Percentiles rank a stretch among this genome's conserved stretches.
These are phyloP conservation scores for Cladophialophora immunda DNA, from an alignment of 2,329 filamentous ascomycete species.

Conservation along the genomic window DNA sequence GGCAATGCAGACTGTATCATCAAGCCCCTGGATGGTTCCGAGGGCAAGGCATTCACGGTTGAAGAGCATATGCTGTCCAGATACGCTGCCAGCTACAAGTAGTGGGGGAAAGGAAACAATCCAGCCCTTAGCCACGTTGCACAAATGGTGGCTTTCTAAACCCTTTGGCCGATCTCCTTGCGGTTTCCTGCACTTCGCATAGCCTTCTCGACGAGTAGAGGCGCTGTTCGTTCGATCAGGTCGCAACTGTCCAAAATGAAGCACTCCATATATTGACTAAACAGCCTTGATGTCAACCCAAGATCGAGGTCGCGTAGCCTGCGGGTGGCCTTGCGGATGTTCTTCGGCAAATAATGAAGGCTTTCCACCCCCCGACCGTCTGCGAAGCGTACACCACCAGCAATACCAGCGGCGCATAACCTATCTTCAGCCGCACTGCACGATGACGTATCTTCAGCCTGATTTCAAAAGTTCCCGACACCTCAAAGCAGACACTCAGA, in stretches of 20 bases:
- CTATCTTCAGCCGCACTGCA: constrained; percentile 7
- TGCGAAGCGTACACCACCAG: background rate
- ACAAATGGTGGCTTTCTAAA: background rate
- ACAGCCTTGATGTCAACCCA: background rate
- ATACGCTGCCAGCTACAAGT: constrained; percentile 31
- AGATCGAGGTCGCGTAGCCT: background rate
- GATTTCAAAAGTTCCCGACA: constrained; percentile 13
- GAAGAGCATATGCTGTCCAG: constrained; percentile 37
- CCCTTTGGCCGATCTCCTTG: too few relatives aligned
- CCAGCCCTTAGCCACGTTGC: background rate
- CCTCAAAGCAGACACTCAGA: background rate
- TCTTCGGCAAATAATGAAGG: background rate
- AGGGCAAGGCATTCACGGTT: constrained; percentile 32
- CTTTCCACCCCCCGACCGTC: background rate
- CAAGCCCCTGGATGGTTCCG: constrained; percentile 31
- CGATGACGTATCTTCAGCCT: constrained; percentile 17
- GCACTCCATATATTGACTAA: background rate
- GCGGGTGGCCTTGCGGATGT: background rate
- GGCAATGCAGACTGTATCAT: constrained; percentile 58
- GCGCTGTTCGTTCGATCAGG: background rate
- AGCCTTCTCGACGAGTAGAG: too few relatives aligned
- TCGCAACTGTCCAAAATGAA: background rate
- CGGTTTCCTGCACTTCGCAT: too few relatives aligned
- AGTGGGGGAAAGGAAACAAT: background rate
- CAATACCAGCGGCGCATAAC: background rate